These are phyloP conservation scores for Artemisia argyi DNA, from an alignment of 129 eudicot species.

Conservation along the genomic window DNA sequence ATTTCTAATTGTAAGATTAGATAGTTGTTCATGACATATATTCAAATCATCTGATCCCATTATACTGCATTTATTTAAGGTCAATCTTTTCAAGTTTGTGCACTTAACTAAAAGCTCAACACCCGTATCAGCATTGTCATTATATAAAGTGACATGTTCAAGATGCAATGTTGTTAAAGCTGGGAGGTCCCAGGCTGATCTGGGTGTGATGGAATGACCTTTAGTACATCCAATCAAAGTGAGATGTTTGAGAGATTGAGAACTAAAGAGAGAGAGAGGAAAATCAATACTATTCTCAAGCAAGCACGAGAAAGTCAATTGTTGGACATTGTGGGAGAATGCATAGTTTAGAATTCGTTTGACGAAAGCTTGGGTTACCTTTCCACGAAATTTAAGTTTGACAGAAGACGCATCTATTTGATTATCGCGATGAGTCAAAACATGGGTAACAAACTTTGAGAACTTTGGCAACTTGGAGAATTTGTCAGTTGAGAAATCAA, in stretches of 20 bases:
- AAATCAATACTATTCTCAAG: constrained; percentile 1
- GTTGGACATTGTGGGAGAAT: constrained; percentile 23
- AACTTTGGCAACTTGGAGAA: neutral
- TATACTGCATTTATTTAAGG: neutral
- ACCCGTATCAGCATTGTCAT: neutral
- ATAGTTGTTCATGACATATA: neutral
- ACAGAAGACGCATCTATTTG: constrained; percentile 12
- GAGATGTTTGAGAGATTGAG: constrained; percentile 15
- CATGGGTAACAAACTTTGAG: neutral
- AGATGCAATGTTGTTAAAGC: constrained; percentile 20
- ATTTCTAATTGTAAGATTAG: neutral
- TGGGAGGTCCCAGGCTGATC: constrained; percentile 15
- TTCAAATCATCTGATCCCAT: neutral
- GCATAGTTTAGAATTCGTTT: neutral
- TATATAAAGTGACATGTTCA: constrained; percentile 2
- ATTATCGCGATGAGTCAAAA: constrained; percentile 4
- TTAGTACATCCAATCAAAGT: neutral
- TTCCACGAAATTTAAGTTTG: neutral
- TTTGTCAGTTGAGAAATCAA: neutral
- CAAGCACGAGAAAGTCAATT: neutral
- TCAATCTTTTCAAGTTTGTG: constrained; percentile 17
- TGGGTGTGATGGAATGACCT: neutral
- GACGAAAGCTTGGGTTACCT: neutral
- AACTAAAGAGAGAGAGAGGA: neutral
- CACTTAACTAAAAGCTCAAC: constrained; percentile 20